Percentiles rank a stretch among this genome's conserved stretches.
phyloP scores from a whole-genome alignment of 139 green algal species.

The Eudorina sp. region DNA sequence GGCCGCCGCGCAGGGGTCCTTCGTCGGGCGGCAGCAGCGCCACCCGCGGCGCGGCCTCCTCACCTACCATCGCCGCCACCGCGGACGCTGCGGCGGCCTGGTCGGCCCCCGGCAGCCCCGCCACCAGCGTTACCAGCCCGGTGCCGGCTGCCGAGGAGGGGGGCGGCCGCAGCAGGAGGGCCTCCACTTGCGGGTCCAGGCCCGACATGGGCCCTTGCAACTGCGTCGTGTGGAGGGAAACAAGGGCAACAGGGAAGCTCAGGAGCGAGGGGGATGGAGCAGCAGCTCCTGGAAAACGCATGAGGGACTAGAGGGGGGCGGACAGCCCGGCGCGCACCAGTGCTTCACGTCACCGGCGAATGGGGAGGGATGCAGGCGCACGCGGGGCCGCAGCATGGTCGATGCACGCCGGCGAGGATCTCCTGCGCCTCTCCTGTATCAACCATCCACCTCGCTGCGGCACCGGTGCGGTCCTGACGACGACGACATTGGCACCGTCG shows the following conservation, averaged over 20 bases:
- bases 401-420: too few species aligned
- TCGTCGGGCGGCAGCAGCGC: constrained; percentile 5
- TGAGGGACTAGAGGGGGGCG: too few species aligned
- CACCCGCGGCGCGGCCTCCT: constrained; percentile 3
- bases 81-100: constrained; percentile 13
- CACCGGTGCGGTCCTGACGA: too few species aligned
- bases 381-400: too few species aligned
- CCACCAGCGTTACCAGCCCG: constrained; percentile 25
- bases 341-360: too few species aligned
- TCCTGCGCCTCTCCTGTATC: not conserved
- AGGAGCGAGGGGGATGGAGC: not conserved
- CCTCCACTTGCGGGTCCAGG: not conserved
- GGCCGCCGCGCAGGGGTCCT: not conserved
- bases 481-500: too few species aligned
- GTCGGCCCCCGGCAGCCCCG: constrained; percentile 29
- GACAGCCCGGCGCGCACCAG: too few species aligned
- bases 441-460: too few species aligned
- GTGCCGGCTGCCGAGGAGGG: not conserved
- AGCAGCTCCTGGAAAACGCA: too few species aligned
- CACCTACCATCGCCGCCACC: not conserved
- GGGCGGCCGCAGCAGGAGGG: constrained; percentile 7
- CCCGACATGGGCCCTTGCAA: not conserved
- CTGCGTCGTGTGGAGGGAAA: not conserved
- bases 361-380: too few species aligned
- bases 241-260: not conserved